Conservation (phyloP, 352 stramenopile species). For the Pythium monospermum region DNA sequence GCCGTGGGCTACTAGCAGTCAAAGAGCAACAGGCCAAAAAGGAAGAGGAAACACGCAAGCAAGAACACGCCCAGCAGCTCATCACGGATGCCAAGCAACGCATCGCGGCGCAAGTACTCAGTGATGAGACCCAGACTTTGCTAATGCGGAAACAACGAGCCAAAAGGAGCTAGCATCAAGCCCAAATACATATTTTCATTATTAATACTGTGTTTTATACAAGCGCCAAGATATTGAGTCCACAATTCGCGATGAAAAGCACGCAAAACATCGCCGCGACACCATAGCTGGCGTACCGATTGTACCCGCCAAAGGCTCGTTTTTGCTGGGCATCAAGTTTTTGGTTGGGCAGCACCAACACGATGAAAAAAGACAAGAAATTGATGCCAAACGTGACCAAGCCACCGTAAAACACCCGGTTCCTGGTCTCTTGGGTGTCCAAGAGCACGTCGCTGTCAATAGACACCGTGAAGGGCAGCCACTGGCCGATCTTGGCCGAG, state of each 20-base stretch:
- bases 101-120: constrained; percentile 32
- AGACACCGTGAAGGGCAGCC: constrained; percentile 13
- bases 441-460: background rate
- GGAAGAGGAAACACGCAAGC: constrained; percentile 33
- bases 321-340: constrained; percentile 23
- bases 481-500: constrained; percentile 25
- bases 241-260: constrained; percentile 33
- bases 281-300: constrained; percentile 23
- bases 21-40: constrained; percentile 43
- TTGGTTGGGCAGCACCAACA: constrained; percentile 21
- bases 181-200: no score
- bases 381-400: constrained; percentile 19
- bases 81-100: constrained; percentile 27
- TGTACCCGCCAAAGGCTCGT: constrained; percentile 21
- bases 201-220: background rate
- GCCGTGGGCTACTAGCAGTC: constrained; percentile 32
- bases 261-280: constrained; percentile 27
- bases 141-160: constrained; percentile 12
- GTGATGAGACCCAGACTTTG: constrained; percentile 34
- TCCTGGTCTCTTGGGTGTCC: constrained; percentile 1
- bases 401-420: constrained; percentile 5
- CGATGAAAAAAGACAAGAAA: constrained; percentile 6
- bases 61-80: constrained; percentile 27
- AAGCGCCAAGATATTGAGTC: constrained; percentile 16
- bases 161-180: background rate